phyloP scores from a whole-genome alignment of 352 stramenopile genomes.

The Pythium angustatum region DNA sequence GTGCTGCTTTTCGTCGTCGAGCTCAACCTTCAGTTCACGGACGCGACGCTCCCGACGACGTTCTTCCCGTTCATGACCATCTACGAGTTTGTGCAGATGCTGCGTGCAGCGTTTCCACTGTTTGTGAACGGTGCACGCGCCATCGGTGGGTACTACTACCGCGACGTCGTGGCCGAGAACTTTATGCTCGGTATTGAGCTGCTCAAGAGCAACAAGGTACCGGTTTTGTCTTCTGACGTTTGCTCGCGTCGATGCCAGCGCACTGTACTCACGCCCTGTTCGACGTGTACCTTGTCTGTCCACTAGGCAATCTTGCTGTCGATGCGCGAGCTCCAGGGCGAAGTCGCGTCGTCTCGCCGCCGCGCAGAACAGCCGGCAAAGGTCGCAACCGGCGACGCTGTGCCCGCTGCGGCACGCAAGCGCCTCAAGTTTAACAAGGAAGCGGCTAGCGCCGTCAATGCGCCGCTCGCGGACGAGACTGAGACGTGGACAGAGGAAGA shows the following conservation, averaged over 20 bases:
- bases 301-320: constrained; percentile 77
- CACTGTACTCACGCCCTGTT: too few relatives aligned
- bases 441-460: constrained; percentile 15
- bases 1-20: constrained; percentile 94
- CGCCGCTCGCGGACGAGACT: constrained; percentile 14
- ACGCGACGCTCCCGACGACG: constrained; percentile 46
- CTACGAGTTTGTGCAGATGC: constrained; percentile 90
- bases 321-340: constrained; percentile 77
- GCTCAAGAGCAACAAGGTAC: constrained; percentile 79
- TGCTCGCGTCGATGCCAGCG: too few relatives aligned
- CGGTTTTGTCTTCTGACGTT: too few relatives aligned
- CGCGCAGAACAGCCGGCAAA: constrained; percentile 40
- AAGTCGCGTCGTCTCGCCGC: constrained; percentile 65
- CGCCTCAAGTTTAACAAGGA: constrained; percentile 74
- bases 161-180: constrained; percentile 68
- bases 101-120: constrained; percentile 93
- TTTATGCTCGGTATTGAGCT: constrained; percentile 72
- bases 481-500: constrained; percentile 42
- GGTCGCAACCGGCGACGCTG: constrained; percentile 49
- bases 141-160: constrained; percentile 92
- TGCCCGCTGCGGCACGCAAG: constrained; percentile 56
- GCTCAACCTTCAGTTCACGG: constrained; percentile 89
- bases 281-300: too few relatives aligned
- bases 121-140: constrained; percentile 97
- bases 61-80: constrained; percentile 87